Conservation (phyloP, 176 grass and related monocot genomes). For the Leersia perrieri region DNA sequence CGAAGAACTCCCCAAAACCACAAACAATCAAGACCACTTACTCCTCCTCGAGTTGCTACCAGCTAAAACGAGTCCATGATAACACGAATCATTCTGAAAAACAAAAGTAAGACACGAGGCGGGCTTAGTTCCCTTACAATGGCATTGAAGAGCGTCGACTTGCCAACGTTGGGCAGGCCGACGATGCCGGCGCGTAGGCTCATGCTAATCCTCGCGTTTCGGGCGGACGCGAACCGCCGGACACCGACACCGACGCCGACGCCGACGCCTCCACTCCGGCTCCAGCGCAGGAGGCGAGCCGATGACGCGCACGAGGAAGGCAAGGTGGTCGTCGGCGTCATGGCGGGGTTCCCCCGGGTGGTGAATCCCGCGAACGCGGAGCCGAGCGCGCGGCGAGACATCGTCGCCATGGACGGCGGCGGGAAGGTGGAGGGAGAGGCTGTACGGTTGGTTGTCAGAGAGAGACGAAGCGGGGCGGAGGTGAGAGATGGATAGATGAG, state of each 20-base stretch:
- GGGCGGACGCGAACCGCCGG: conserved; percentile 57
- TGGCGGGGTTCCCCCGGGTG: conserved; percentile 21
- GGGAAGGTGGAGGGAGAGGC: background rate
- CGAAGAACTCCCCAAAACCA: background rate
- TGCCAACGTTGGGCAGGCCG: conserved; percentile 96
- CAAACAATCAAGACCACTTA: background rate
- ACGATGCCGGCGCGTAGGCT: conserved; percentile 91
- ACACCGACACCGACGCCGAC: background rate
- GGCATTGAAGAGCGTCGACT: conserved; percentile 97
- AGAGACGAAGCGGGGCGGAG: background rate
- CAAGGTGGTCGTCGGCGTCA: conserved; percentile 33
- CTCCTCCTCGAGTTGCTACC: background rate
- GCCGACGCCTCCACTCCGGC: conserved; percentile 41
- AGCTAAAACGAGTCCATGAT: background rate
- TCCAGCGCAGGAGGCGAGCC: conserved; percentile 55
- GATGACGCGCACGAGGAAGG: conserved; percentile 45
- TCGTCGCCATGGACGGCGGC: conserved; percentile 43
- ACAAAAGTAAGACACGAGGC: background rate
- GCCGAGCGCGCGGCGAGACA: conserved; percentile 62
- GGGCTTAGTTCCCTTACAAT: conserved; percentile 53
- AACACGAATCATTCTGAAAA: background rate
- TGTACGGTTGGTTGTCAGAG: conserved; percentile 34
- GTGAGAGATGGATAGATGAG: conserved; percentile 29
- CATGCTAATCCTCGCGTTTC: conserved; percentile 77
- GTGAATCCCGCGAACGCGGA: conserved; percentile 54